phyloP scores from a whole-genome alignment of 192 early-diverging fungal species.

The Dimargaris verticillata region DNA sequence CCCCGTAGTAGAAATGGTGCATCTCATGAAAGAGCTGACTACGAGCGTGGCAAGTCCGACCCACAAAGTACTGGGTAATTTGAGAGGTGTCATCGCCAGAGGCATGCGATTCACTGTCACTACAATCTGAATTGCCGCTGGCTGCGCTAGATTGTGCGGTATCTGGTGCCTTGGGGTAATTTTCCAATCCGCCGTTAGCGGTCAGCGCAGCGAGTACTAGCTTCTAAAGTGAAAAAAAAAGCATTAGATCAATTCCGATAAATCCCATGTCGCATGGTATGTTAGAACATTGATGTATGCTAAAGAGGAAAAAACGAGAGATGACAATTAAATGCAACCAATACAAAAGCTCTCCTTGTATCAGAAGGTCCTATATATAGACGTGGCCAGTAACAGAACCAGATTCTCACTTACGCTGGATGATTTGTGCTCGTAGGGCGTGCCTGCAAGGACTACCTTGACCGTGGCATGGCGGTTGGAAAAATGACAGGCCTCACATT shows the following conservation, averaged over 20 bases:
- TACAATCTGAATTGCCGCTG: not conserved
- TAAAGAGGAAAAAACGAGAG: too few relatives aligned
- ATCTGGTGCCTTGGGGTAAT: not conserved
- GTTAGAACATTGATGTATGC: too few relatives aligned
- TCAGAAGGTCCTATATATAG: not conserved
- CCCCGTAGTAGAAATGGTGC: conserved; percentile 1
- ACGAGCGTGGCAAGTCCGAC: not conserved
- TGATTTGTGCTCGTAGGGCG: not conserved
- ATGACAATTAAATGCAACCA: too few relatives aligned
- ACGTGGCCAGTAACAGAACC: not conserved
- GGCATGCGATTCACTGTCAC: not conserved
- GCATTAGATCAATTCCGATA: too few relatives aligned
- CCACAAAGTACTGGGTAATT: not conserved
- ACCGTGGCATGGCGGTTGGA: not conserved
- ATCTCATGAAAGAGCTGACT: not conserved
- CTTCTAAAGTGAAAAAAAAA: too few relatives aligned
- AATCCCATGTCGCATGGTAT: too few relatives aligned
- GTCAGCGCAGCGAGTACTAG: too few relatives aligned
- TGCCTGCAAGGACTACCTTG: not conserved
- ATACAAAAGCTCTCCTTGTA: not conserved
- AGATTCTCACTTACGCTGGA: not conserved
- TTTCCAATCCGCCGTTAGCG: not conserved
- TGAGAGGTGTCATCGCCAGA: not conserved
- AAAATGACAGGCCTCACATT: not conserved
- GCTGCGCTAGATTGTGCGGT: not conserved